Percentiles rank a stretch among this genome's conserved stretches.
Evolutionary conservation across 2,329 filamentous ascomycete genomes (phyloP).

Genomic region (Chaetomiaceae sp.): DNA sequence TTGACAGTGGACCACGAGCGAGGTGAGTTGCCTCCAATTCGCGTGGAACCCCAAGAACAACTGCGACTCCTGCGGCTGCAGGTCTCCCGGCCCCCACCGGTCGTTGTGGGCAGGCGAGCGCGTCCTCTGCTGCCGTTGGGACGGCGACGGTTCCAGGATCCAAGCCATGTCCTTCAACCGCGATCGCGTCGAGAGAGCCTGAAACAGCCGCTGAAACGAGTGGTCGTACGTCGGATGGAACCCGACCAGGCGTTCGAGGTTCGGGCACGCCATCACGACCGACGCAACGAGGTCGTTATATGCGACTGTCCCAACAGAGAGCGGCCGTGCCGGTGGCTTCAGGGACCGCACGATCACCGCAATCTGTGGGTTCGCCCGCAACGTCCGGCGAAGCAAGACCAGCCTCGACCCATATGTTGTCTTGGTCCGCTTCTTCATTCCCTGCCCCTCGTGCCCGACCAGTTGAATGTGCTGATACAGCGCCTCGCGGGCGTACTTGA

Average conservation of each 20-base stretch:
- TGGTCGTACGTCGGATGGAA: constrained; percentile 52
- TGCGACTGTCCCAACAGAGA: constrained; percentile 38
- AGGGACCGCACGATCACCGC: constrained; percentile 52
- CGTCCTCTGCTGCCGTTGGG: constrained; percentile 34
- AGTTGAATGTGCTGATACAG: constrained; percentile 57
- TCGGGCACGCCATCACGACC: constrained; percentile 60
- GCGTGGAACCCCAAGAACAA: constrained; percentile 41
- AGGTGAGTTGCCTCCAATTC: constrained; percentile 52
- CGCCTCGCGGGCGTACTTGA: constrained; percentile 45
- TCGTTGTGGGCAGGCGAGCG: constrained; percentile 24
- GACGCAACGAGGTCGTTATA: constrained; percentile 57
- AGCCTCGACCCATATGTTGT: constrained; percentile 48
- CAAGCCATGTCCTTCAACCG: constrained; percentile 56
- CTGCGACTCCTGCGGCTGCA: constrained; percentile 36
- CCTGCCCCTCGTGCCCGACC: constrained; percentile 50
- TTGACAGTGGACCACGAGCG: constrained; percentile 54
- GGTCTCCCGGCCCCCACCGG: constrained; percentile 31
- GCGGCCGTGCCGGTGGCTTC: constrained; percentile 48
- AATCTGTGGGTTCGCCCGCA: constrained; percentile 49
- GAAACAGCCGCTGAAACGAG: constrained; percentile 51
- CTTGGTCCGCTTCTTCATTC: constrained; percentile 55
- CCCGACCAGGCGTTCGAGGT: constrained; percentile 55
- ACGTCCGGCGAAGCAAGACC: constrained; percentile 52
- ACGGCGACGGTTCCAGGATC: constrained; percentile 43
- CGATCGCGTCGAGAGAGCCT: constrained; percentile 54